phyloP scores from a whole-genome alignment of 75 land plant species.

The Ceratopteris richardii region DNA sequence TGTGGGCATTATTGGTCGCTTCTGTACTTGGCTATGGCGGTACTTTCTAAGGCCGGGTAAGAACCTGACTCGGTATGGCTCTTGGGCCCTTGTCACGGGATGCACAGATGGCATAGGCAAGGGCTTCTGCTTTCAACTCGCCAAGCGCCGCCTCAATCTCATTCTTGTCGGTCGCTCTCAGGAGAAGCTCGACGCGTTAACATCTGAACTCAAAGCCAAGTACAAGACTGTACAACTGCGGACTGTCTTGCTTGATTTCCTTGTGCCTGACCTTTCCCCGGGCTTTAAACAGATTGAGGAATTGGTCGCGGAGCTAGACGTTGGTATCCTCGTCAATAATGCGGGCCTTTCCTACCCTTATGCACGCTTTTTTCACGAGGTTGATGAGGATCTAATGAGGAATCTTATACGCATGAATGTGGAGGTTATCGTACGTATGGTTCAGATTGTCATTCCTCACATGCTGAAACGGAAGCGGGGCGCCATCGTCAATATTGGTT shows the following conservation, averaged over 20 bases:
- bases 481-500: slow-evolving; percentile 86
- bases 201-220: slow-evolving; percentile 30
- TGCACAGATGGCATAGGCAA: slow-evolving; percentile 88
- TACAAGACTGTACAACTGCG: slow-evolving; percentile 29
- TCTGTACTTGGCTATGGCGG: slow-evolving; percentile 37
- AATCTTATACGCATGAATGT: slow-evolving; percentile 47
- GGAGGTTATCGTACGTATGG: slow-evolving; percentile 35
- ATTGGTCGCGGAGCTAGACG: slow-evolving; percentile 48
- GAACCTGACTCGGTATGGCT: slow-evolving; percentile 58
- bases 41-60: slow-evolving; percentile 55
- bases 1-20: neutral
- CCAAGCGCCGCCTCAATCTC: slow-evolving; percentile 54
- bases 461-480: slow-evolving; percentile 74
- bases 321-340: slow-evolving; percentile 85
- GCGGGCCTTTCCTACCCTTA: slow-evolving; percentile 77
- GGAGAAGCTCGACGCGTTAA: slow-evolving; percentile 46
- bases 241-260: slow-evolving; percentile 60
- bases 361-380: slow-evolving; percentile 86
- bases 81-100: slow-evolving; percentile 94
- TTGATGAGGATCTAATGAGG: slow-evolving; percentile 30
- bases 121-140: slow-evolving; percentile 60
- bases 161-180: slow-evolving; percentile 69
- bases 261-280: slow-evolving; percentile 31
- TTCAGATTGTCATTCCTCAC: slow-evolving; percentile 40
- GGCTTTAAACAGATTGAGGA: slow-evolving; percentile 36